Conservation (phyloP, 305 asterid genomes). For the Ilex paraguariensis region DNA sequence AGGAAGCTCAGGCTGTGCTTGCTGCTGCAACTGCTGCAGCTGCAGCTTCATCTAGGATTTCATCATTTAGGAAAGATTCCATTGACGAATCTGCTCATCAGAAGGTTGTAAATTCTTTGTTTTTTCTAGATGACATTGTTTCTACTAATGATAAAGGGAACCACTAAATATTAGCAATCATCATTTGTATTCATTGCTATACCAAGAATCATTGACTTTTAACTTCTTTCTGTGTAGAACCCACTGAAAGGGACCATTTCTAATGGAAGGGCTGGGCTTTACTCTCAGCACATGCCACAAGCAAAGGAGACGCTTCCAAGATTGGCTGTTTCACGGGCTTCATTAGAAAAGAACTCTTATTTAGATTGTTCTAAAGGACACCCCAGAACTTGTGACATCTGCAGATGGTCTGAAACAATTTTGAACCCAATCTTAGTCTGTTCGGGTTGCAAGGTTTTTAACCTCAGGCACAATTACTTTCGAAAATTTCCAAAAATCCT, state of each 20-base stretch:
- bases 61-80: slow-evolving; percentile 78
- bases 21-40: slow-evolving; percentile 99
- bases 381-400: slow-evolving; percentile 78
- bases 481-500: slow-evolving; percentile 5
- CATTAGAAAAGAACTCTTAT: slow-evolving; percentile 50
- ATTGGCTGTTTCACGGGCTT: slow-evolving; percentile 43
- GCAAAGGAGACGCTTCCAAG: slow-evolving; percentile 63
- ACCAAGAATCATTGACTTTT: neutral
- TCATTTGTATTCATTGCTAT: neutral
- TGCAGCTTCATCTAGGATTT: slow-evolving; percentile 85
- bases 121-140: neutral
- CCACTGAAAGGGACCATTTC: slow-evolving; percentile 39
- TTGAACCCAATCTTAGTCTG: slow-evolving; percentile 81
- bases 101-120: slow-evolving; percentile 38
- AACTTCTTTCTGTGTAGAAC: slow-evolving; percentile 31
- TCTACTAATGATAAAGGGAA: slow-evolving; percentile 2
- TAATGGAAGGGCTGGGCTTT: slow-evolving; percentile 37
- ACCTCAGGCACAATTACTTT: slow-evolving; percentile 3
- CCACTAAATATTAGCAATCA: slow-evolving; percentile 7
- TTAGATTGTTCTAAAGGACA: slow-evolving; percentile 52
- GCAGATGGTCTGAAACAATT: slow-evolving; percentile 79
- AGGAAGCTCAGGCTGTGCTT: slow-evolving; percentile 95
- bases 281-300: slow-evolving; percentile 60
- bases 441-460: slow-evolving; percentile 85
- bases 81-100: slow-evolving; percentile 59